Percentiles rank a stretch among this genome's conserved stretches.
phyloP scores from a whole-genome alignment of 140 eudicot species.

The Flaveria floridana region DNA sequence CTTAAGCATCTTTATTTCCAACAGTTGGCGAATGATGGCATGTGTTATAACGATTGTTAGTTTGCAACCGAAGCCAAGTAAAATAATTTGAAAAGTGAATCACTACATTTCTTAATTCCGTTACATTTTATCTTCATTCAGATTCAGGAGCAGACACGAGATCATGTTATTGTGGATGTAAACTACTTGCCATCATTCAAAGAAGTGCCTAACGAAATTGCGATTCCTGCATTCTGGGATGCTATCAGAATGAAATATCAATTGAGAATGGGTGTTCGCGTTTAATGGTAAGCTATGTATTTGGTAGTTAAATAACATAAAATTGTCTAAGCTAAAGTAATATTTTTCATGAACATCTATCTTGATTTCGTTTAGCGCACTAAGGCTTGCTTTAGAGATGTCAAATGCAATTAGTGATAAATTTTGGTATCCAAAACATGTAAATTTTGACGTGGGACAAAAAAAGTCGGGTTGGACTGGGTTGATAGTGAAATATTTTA shows the following conservation, averaged over 20 bases:
- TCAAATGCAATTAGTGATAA: neutral
- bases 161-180: constrained; percentile 95
- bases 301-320: neutral
- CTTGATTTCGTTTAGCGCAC: neutral
- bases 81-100: neutral
- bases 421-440: neutral
- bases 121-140: constrained; percentile 26
- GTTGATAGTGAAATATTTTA: no score
- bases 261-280: constrained; percentile 22
- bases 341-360: neutral
- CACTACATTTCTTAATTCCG: neutral
- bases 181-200: constrained; percentile 95
- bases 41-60: no score
- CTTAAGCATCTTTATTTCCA: neutral
- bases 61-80: neutral
- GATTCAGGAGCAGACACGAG: constrained; percentile 80
- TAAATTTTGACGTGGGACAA: no score
- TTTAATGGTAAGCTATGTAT: neutral
- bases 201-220: constrained; percentile 77
- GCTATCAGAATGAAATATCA: constrained; percentile 63
- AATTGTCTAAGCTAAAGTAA: constrained; percentile 16
- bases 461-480: no score
- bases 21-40: no score
- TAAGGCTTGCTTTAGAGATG: neutral
- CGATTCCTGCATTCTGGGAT: constrained; percentile 94